Evolutionary conservation across 148 eudicot genomes (phyloP).

Genomic region (Diospyros kaki): DNA sequence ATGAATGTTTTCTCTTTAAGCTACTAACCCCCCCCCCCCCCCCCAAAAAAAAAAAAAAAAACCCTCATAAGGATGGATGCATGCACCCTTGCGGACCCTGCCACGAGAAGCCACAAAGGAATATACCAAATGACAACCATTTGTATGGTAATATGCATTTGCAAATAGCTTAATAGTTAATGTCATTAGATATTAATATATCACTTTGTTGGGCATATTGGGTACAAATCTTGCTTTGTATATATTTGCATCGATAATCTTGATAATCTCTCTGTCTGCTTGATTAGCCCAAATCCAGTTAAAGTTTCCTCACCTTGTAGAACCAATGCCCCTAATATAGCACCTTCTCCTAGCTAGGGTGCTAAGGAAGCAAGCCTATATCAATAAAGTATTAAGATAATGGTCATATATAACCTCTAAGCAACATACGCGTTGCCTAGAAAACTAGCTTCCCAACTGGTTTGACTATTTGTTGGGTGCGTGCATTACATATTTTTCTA

Average conservation of each 20-base stretch:
- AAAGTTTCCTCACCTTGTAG: neutral
- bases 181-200: neutral
- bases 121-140: too few species aligned
- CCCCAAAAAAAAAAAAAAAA: too few species aligned
- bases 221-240: neutral
- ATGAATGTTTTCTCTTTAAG: too few species aligned
- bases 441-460: neutral
- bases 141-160: too few species aligned
- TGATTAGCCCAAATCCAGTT: neutral
- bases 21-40: too few species aligned
- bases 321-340: neutral
- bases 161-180: neutral
- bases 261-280: constrained; percentile 4
- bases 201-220: constrained; percentile 4
- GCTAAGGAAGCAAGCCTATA: constrained; percentile 3
- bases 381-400: neutral
- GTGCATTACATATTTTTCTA: neutral
- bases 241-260: neutral
- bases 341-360: neutral
- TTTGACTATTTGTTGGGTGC: neutral
- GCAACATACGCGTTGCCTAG: constrained; percentile 1
- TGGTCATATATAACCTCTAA: neutral
- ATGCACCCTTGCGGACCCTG: too few species aligned
- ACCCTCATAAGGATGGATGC: too few species aligned
- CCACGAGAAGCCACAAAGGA: too few species aligned